Evolutionary conservation across 139 green algal species (phyloP).

Genomic region (Raphidocelis subcapitata): DNA sequence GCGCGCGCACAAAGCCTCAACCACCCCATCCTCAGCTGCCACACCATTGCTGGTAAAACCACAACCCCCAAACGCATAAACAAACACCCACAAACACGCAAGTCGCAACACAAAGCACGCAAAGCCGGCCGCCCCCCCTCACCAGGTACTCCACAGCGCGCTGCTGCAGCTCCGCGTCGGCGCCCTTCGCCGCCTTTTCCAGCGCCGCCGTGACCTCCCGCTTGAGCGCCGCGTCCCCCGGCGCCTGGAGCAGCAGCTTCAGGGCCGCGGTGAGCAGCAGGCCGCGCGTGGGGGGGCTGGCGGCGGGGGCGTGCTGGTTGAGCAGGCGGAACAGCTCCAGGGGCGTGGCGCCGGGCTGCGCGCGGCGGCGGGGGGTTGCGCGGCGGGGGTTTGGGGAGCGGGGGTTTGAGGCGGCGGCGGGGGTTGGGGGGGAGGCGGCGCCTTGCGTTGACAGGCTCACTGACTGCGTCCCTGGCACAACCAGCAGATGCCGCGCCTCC

Average conservation of each 20-base stretch:
- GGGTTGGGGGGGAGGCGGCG: no score
- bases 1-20: no score
- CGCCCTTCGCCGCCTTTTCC: constrained; percentile 51
- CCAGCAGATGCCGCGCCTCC: no score
- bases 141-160: constrained; percentile 80
- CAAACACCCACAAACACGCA: neutral
- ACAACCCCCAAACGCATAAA: neutral
- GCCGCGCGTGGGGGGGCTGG: constrained; percentile 58
- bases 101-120: neutral
- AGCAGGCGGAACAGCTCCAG: constrained; percentile 83
- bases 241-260: constrained; percentile 61
- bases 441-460: no score
- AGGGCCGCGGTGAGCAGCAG: constrained; percentile 88
- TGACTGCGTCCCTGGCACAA: no score
- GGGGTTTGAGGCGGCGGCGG: no score
- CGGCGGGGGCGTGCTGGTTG: constrained; percentile 64
- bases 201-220: constrained; percentile 62
- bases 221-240: constrained; percentile 37
- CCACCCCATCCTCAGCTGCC: no score
- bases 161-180: constrained; percentile 94
- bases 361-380: neutral
- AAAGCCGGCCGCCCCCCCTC: neutral
- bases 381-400: no score
- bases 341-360: constrained; percentile 10
- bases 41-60: no score